Percentiles rank a stretch among this genome's conserved stretches.
Conservation (phyloP, 1,284 basidiomycete species). For the Moesziomyces sp. region DNA sequence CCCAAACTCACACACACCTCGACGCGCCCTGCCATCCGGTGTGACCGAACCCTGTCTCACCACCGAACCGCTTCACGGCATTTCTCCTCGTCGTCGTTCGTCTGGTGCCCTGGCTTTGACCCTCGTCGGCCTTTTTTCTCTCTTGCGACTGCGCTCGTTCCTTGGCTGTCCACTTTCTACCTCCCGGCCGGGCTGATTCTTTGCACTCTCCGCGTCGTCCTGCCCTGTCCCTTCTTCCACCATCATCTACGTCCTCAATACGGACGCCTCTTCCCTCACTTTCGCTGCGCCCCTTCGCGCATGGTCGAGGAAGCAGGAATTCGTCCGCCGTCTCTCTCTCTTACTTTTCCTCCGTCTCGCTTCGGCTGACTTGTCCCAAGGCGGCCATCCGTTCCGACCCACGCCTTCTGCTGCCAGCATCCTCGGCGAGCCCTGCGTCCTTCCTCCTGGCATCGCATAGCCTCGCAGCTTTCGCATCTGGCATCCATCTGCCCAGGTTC, state of each 20-base stretch:
- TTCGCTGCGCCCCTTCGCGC: slow-evolving; percentile 14
- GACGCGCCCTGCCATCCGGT: too few relatives aligned
- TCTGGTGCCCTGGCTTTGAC: neutral
- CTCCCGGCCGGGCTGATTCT: neutral
- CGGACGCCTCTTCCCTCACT: slow-evolving; percentile 5
- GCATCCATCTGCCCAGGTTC: neutral
- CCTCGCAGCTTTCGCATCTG: neutral
- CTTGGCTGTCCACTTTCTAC: neutral
- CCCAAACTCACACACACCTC: too few relatives aligned
- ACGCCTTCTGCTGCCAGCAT: neutral
- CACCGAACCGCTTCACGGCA: too few relatives aligned
- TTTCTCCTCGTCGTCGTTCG: neutral
- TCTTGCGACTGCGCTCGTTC: slow-evolving; percentile 1
- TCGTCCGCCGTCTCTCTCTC: neutral
- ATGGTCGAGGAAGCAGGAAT: slow-evolving; percentile 16
- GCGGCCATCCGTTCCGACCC: neutral
- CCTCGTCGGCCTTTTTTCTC: neutral
- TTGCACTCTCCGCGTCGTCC: neutral
- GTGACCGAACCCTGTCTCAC: neutral
- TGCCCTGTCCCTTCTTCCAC: neutral
- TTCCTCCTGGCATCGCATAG: neutral
- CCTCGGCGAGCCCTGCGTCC: neutral
- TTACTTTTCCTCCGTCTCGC: neutral
- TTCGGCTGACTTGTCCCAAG: neutral
- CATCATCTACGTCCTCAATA: slow-evolving; percentile 6